Conservation (phyloP, 192 early-diverging fungal genomes). For the Gamsiella multidivaricata region DNA sequence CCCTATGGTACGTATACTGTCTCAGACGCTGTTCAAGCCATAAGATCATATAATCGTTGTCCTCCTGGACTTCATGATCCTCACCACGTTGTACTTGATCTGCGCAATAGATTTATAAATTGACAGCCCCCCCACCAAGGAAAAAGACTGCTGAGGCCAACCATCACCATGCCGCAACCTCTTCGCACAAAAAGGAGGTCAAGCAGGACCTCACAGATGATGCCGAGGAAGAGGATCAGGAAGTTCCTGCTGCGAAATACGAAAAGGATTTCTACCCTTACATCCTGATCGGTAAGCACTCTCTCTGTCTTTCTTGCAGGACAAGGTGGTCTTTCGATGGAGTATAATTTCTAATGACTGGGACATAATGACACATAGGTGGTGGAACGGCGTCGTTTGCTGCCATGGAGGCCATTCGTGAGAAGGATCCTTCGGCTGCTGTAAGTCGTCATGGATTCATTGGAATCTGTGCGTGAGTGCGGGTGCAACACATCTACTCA, state of each 20-base stretch:
- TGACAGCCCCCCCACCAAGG: slow-evolving; percentile 57
- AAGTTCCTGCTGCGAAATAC: slow-evolving; percentile 10
- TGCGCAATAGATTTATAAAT: slow-evolving; percentile 54
- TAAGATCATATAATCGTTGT: neutral
- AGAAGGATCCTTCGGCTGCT: slow-evolving; percentile 67
- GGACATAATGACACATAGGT: slow-evolving; percentile 30
- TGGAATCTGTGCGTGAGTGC: neutral
- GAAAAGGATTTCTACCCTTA: slow-evolving; percentile 57
- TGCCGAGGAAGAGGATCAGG: neutral
- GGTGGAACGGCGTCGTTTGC: slow-evolving; percentile 71
- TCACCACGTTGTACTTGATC: neutral
- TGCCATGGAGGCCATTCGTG: slow-evolving; percentile 68
- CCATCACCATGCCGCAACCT: slow-evolving; percentile 5
- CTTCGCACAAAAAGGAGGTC: neutral
- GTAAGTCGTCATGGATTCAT: slow-evolving; percentile 45
- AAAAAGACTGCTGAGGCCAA: slow-evolving; percentile 38
- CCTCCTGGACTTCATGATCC: neutral
- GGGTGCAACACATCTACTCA: too few relatives aligned
- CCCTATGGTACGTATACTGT: slow-evolving; percentile 44
- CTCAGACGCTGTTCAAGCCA: neutral
- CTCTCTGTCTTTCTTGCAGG: neutral
- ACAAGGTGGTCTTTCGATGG: slow-evolving; percentile 1
- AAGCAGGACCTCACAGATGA: neutral
- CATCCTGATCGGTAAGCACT: slow-evolving; percentile 53
- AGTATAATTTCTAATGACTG: too few relatives aligned